Evolutionary conservation across 148 eudicot genomes (phyloP).

Genomic region (Linanthus parryae): DNA sequence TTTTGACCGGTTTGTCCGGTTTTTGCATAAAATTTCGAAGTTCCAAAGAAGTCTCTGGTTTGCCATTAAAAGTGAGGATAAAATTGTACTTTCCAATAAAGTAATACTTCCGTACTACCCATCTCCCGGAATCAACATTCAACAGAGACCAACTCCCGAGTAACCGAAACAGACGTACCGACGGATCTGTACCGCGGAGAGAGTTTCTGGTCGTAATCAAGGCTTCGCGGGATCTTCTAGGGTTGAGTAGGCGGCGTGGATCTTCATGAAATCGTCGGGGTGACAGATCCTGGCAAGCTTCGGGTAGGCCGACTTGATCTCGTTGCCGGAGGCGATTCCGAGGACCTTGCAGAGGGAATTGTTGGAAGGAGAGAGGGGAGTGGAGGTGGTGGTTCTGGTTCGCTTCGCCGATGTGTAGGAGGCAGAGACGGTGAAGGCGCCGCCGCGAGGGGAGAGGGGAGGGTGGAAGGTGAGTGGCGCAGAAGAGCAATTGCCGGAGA

Average conservation of each 20-base stretch:
- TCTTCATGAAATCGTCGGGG: neutral
- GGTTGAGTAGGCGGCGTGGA: neutral
- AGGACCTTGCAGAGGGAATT: neutral
- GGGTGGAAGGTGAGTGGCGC: too few relatives aligned
- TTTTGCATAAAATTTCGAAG: too few relatives aligned
- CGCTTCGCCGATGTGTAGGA: neutral
- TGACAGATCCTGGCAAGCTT: neutral
- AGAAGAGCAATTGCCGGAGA: too few relatives aligned
- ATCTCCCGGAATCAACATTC: too few relatives aligned
- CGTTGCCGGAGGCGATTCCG: neutral
- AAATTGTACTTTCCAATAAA: too few relatives aligned
- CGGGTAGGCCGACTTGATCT: neutral
- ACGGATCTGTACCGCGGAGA: neutral
- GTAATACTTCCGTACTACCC: too few relatives aligned
- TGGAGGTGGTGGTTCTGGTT: neutral
- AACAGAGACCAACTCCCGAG: too few relatives aligned
- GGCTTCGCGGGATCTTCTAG: neutral
- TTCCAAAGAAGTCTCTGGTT: too few relatives aligned
- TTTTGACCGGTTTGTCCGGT: too few relatives aligned
- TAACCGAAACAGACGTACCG: too few relatives aligned
- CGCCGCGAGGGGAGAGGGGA: too few relatives aligned
- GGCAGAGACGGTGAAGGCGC: neutral
- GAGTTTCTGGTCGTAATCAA: neutral
- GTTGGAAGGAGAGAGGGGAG: neutral
- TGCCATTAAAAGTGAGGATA: too few relatives aligned